Base-by-base conservation (phyloP, 1,284 basidiomycete genomes). In the Hypsizygus ulmarius region DNA sequence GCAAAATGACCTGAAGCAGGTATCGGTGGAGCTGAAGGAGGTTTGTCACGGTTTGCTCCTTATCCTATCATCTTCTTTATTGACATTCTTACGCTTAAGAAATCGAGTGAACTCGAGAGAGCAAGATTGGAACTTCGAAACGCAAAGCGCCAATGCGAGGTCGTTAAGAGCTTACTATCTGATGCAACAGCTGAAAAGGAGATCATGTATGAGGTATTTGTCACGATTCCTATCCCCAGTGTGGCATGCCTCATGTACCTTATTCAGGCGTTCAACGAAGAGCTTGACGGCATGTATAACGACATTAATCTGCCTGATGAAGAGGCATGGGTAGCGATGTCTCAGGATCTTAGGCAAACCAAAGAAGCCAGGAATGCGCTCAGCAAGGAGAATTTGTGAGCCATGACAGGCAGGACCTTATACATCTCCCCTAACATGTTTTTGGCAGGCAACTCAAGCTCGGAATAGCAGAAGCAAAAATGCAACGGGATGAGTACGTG, bases 171-270 rank as follows among this genome's bases (percentile, higher is more conserved):
- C 50, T 75, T 93, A 36, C 71, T 93, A 3, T 72, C 75, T 9
- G 87, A 92, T 59, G 78, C 81, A 29, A 87, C 84, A n/a, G 77
- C 83, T 1, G 92, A 95, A 71, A 88, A 93, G 63, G 90, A 93
- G 59, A 87, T 91, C 60, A 84, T 94, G 75, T 95, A 93, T 60
- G 87, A 93, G 72, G 91, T 91, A 51, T 61, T 81, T 64, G 21
- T 25, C 21, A 15, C 32, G 12, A 4, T 21, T 32, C 16, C 14
- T 30, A n/a, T n/a, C 21, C 30, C 14, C 30, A 14, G 15, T 9
- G 39, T n/a, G 34, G 28, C 5, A 1, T 15, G 15, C 18, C 19
- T 39, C n/a, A 33, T 30, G 28, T 16, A 15, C 48, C 42, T 41
- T 56, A 42, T 38, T 4, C 52, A 93, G 91, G 86, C 90, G 3